Evolutionary conservation across 2,329 filamentous ascomycete species (phyloP).

Genomic region (Trichophyton rubrum): DNA sequence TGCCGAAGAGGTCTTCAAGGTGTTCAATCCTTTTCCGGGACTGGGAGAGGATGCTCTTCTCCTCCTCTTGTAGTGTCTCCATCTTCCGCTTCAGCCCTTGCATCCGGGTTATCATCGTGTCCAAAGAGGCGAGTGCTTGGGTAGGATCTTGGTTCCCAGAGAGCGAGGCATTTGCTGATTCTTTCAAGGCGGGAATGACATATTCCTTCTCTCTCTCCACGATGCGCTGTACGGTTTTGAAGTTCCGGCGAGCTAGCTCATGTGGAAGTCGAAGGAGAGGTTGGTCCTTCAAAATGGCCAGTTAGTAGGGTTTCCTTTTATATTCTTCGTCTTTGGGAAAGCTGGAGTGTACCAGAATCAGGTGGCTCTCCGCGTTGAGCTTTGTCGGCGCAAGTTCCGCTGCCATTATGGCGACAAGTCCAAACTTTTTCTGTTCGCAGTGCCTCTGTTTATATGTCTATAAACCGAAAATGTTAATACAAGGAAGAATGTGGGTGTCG

Average conservation of each 20-base stretch:
- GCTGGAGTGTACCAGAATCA: constrained; percentile 32
- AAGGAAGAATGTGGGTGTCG: not conserved
- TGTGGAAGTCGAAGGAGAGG: constrained; percentile 83
- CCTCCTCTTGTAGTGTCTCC: constrained; percentile 62
- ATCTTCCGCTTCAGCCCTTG: constrained; percentile 82
- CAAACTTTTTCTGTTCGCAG: not conserved
- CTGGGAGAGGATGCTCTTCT: constrained; percentile 62
- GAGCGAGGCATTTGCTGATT: constrained; percentile 49
- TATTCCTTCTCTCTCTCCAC: constrained; percentile 38
- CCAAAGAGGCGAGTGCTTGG: constrained; percentile 66
- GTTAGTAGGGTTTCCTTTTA: not conserved
- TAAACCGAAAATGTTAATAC: not conserved
- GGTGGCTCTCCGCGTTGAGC: constrained; percentile 39
- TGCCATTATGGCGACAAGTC: constrained; percentile 21
- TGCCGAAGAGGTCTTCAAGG: constrained; percentile 65
- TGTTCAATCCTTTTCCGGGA: constrained; percentile 66
- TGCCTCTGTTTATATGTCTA: not conserved
- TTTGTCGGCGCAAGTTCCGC: constrained; percentile 36
- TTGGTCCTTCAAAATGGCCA: constrained; percentile 55
- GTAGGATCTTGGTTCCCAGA: constrained; percentile 50
- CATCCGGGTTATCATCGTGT: constrained; percentile 74
- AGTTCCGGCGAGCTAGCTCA: constrained; percentile 87
- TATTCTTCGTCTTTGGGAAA: constrained; percentile 1
- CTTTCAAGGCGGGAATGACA: constrained; percentile 38
- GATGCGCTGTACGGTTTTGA: constrained; percentile 55